Conservation (phyloP, 2,329 filamentous ascomycete genomes). For the Ophiostoma sp. region DNA sequence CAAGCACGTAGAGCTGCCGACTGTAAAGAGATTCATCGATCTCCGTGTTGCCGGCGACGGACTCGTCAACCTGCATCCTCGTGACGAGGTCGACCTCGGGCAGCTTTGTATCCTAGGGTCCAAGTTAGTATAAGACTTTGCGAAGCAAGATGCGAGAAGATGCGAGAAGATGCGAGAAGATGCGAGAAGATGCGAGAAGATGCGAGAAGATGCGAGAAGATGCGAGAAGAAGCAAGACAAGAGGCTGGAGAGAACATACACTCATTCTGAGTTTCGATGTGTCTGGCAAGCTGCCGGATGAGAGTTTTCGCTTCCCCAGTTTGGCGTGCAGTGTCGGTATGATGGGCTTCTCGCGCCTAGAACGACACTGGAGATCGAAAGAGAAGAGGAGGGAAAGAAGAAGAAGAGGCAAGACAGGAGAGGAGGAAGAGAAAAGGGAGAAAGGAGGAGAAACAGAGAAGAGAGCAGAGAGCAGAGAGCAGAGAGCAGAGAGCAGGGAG, state of each 20-base stretch:
- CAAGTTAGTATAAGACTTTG: background rate
- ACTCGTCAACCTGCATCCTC: conserved; percentile 60
- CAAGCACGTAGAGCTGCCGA: conserved; percentile 65
- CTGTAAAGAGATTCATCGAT: conserved; percentile 72
- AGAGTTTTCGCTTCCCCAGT: conserved; percentile 64
- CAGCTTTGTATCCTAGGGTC: conserved; percentile 44
- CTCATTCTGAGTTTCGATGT: conserved; percentile 57
- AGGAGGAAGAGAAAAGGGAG: conserved; percentile 16
- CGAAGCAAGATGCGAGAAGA: background rate
- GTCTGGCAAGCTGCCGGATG: conserved; percentile 52
- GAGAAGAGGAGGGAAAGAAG: background rate
- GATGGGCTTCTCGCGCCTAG: conserved; percentile 3
- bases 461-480: conserved; percentile 3
- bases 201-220: background rate
- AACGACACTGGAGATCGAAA: conserved; percentile 6
- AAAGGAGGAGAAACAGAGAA: background rate
- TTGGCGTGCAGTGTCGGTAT: conserved; percentile 33
- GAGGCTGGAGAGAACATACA: conserved; percentile 41
- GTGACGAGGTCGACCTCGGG: conserved; percentile 58
- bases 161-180: background rate
- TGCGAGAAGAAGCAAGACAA: background rate
- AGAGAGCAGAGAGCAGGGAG: background rate
- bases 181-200: background rate
- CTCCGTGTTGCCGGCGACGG: conserved; percentile 49
- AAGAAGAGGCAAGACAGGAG: conserved; percentile 18